A percentile compares a stretch with the other conserved stretches of the same genome.
phyloP scores from a whole-genome alignment of 2,329 filamentous ascomycete genomes.

The Metarhizium album region DNA sequence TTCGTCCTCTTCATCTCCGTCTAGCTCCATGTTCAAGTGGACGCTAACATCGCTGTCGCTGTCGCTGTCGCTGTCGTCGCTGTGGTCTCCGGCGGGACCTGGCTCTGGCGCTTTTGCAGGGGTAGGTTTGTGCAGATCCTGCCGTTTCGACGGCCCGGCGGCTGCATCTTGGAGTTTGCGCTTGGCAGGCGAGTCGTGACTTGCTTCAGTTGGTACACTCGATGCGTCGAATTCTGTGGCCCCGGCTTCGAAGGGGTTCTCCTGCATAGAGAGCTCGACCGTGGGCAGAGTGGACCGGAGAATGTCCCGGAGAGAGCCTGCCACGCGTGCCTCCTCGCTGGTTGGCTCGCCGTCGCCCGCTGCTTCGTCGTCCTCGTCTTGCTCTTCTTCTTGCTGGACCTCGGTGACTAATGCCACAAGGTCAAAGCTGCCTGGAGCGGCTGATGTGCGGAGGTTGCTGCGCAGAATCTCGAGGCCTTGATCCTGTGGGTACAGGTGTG shows the following conservation, averaged over 20 bases:
- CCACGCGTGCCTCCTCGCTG: not conserved
- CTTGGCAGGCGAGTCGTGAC: conserved; percentile 22
- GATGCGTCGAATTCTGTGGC: not conserved
- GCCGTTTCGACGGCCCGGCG: conserved; percentile 26
- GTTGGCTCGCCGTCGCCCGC: not conserved
- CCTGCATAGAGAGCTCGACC: conserved; percentile 18
- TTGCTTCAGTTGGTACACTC: conserved; percentile 4
- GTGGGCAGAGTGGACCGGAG: conserved; percentile 13
- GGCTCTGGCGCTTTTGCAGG: conserved; percentile 7
- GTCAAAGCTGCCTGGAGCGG: conserved; percentile 15
- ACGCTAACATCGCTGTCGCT: conserved; percentile 40
- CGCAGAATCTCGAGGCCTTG: conserved; percentile 61
- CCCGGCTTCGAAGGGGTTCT: conserved; percentile 26
- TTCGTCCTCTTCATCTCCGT: conserved; percentile 36
- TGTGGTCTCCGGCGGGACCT: conserved; percentile 18
- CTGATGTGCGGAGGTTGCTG: conserved; percentile 40
- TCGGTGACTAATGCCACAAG: conserved; percentile 18
- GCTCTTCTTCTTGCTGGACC: conserved; percentile 28
- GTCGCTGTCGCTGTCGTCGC: conserved; percentile 33
- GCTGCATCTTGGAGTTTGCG: conserved; percentile 29
- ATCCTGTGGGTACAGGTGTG: conserved; percentile 51
- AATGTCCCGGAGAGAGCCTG: not conserved
- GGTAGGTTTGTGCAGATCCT: conserved; percentile 24
- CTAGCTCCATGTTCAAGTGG: conserved; percentile 49
- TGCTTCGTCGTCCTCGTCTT: conserved; percentile 25